Conservation (phyloP, 2,329 filamentous ascomycete genomes). For the Phaeoacremonium minimum region DNA sequence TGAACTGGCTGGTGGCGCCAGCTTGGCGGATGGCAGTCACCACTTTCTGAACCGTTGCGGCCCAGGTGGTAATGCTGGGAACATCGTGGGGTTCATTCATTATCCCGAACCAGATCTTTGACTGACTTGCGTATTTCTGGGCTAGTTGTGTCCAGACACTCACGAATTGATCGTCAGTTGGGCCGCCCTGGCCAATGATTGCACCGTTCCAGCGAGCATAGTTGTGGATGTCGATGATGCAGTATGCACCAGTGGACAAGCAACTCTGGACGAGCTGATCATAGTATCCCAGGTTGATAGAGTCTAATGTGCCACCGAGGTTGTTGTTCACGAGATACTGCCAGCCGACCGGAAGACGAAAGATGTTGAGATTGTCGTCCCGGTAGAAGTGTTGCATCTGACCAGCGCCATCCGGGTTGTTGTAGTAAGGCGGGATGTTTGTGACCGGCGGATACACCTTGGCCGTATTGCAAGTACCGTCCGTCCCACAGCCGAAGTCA, state of each 20-base stretch:
- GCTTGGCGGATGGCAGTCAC: conserved; percentile 60
- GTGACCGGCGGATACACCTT: conserved; percentile 23
- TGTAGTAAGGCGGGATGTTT: not conserved
- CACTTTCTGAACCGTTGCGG: conserved; percentile 51
- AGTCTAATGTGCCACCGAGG: conserved; percentile 35
- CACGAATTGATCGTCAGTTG: conserved; percentile 56
- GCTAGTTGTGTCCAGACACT: conserved; percentile 54
- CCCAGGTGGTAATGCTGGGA: conserved; percentile 50
- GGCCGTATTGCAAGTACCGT: conserved; percentile 29
- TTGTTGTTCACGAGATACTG: conserved; percentile 42
- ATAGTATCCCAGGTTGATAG: conserved; percentile 36
- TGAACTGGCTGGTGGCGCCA: conserved; percentile 54
- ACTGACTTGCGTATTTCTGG: conserved; percentile 49
- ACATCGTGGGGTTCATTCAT: conserved; percentile 13
- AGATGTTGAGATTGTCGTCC: conserved; percentile 49
- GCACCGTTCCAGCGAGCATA: conserved; percentile 53
- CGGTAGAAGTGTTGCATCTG: conserved; percentile 55
- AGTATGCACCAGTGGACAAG: conserved; percentile 39
- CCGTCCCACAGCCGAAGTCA: conserved; percentile 40
- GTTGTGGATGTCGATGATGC: conserved; percentile 36
- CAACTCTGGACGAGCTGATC: conserved; percentile 46
- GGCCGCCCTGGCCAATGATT: conserved; percentile 62
- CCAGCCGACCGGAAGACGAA: conserved; percentile 51
- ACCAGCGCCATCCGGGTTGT: conserved; percentile 22
- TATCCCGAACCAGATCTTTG: conserved; percentile 23